Evolutionary conservation across 352 stramenopile species (phyloP), one percentile per base, ranked within the genome.

Genomic region (Pythium insidiosum): DNA sequence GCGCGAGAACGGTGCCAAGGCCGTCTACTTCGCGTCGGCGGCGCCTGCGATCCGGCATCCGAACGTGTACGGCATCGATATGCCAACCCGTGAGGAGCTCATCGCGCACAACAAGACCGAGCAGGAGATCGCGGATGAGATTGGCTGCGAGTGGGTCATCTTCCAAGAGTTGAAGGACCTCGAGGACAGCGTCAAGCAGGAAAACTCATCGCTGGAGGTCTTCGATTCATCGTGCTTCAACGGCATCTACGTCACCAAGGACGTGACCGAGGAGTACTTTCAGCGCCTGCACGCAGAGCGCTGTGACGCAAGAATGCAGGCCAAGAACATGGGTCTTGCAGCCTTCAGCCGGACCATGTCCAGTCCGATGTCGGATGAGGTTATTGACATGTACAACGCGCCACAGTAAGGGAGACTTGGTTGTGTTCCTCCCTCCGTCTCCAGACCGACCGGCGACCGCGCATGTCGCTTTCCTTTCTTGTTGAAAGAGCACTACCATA

Each of bases 1-100:
- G 20, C 85, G 96, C 41, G 95, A 99, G 54, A 97, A 97, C 21
- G 97, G 97, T 20, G 97, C 97, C 6, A 95, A 91, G 43, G 96
- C 77, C 0, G 80, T 93, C 41, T 99, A 97, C 73, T 97, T 99
- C 51, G 95, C 86, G 18, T 98, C 88, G 39, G 95, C 96, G 6
- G 95, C 96, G 13, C 97, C 97, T 22, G 90, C 96, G 35, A 98
- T 99, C 61, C 87, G 95, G 26, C 95, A 98, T 70, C 94, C 95
- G n/a, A 99, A 99, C 61, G 97, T 99, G 23, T 99, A 99, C 68
- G 97, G 97, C 31, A 99, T 99, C 61, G 96, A 99, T 64, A 99
- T 99, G 79, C 96, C 96, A 7, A 99, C 96, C 36, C 74, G 80
- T 25, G 84, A 96, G 38, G 97, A 99, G 66, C 77, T 99, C 19